Conservation (phyloP, 305 asterid genomes). For the Fraxinus platypoda region DNA sequence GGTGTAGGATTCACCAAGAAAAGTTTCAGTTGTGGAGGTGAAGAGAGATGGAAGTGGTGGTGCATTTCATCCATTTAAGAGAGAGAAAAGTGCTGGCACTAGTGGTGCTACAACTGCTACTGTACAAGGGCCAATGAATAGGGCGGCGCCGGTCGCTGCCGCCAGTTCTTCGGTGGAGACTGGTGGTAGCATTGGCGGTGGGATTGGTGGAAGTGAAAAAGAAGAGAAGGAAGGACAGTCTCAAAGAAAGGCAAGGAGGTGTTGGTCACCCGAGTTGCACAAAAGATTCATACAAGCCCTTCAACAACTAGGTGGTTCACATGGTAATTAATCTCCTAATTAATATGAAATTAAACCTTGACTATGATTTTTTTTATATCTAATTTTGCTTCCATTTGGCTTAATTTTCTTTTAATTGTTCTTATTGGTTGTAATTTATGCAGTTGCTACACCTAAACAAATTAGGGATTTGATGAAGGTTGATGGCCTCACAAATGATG, state of each 20-base stretch:
- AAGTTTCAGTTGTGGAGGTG: conserved; percentile 49
- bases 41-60: conserved; percentile 57
- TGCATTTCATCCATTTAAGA: conserved; percentile 74
- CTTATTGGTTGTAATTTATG: conserved; percentile 4
- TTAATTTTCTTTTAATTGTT: not conserved
- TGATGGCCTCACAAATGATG: conserved; percentile 95
- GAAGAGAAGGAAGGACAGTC: conserved; percentile 55
- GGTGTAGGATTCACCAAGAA: conserved; percentile 48
- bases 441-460: conserved; percentile 95
- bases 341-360: not conserved
- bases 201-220: conserved; percentile 43
- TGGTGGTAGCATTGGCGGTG: conserved; percentile 36
- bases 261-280: conserved; percentile 93
- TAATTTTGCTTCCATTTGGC: not conserved
- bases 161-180: conserved; percentile 64
- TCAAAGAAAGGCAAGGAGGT: conserved; percentile 69
- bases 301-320: conserved; percentile 87
- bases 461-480: conserved; percentile 91
- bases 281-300: conserved; percentile 71
- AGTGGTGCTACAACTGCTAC: conserved; percentile 1
- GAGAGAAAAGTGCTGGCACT: conserved; percentile 34
- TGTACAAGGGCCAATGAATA: not conserved
- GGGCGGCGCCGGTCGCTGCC: conserved; percentile 34
- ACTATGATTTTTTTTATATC: not conserved
- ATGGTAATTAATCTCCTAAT: conserved; percentile 43